These are phyloP conservation scores for Nicotiana noctiflora DNA, from an alignment of 257 asterid genomes.

Conservation along the genomic window DNA sequence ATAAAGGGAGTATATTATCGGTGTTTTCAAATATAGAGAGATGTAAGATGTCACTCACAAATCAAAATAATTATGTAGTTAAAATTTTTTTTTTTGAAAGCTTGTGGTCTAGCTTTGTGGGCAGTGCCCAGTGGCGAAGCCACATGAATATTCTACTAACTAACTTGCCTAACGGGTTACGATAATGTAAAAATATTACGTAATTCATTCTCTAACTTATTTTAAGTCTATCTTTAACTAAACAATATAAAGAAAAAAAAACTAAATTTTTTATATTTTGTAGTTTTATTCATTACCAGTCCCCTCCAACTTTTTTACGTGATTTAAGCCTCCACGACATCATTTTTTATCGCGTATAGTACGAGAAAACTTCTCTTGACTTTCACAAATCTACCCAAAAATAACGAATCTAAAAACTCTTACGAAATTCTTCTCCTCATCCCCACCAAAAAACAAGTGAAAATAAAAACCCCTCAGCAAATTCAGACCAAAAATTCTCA, in stretches of 20 bases:
- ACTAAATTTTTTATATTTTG: not conserved
- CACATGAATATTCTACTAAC: not conserved
- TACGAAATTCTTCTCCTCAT: conserved; percentile 6
- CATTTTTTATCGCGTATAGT: conserved; percentile 23
- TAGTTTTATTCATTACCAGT: not conserved
- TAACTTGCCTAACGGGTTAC: not conserved
- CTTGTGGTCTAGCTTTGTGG: no score
- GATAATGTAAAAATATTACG: not conserved
- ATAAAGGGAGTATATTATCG: no score
- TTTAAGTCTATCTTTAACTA: not conserved
- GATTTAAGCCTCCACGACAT: conserved; percentile 16
- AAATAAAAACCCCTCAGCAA: not conserved
- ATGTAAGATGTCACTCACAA: no score
- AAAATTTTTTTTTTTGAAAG: no score
- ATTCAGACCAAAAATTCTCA: not conserved
- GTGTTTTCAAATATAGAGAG: no score
- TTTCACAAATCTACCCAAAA: not conserved
- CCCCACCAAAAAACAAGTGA: not conserved
- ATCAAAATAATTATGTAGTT: no score
- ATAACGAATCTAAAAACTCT: conserved; percentile 5
- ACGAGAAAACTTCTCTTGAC: conserved; percentile 22
- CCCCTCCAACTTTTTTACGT: not conserved
- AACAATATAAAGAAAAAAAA: not conserved
- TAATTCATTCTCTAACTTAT: not conserved
- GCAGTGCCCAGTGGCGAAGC: no score